phyloP scores from a whole-genome alignment of 257 asterid species.

The Echium plantagineum region DNA sequence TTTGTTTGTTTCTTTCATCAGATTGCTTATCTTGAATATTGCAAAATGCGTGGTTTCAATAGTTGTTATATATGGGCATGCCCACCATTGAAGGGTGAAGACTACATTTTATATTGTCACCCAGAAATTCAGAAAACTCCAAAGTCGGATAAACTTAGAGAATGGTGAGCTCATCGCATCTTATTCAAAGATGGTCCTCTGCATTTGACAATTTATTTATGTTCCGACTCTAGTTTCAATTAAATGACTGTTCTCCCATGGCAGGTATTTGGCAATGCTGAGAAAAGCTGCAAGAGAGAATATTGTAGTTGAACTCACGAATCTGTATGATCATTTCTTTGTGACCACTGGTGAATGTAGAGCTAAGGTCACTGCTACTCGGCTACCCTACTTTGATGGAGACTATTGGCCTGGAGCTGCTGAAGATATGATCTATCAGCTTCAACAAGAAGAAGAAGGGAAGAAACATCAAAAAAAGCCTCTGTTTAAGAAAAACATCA shows the following conservation, averaged over 20 bases:
- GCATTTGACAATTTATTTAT: neutral
- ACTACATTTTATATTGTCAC: slow-evolving; percentile 92
- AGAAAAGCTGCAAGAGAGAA: slow-evolving; percentile 76
- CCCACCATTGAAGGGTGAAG: slow-evolving; percentile 98
- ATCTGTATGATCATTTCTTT: slow-evolving; percentile 84
- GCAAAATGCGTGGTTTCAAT: slow-evolving; percentile 90
- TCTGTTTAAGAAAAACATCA: slow-evolving; percentile 52
- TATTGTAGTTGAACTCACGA: slow-evolving; percentile 77
- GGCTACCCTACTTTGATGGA: slow-evolving; percentile 96
- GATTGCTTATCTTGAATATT: slow-evolving; percentile 94
- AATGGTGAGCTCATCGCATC: slow-evolving; percentile 52
- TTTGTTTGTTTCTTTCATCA: slow-evolving; percentile 20
- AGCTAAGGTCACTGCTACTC: slow-evolving; percentile 92
- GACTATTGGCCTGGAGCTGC: slow-evolving; percentile 99
- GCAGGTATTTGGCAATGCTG: slow-evolving; percentile 92
- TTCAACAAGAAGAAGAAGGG: slow-evolving; percentile 94
- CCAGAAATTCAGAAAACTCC: slow-evolving; percentile 99
- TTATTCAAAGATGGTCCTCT: slow-evolving; percentile 3
- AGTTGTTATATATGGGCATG: slow-evolving; percentile 99
- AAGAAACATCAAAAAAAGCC: slow-evolving; percentile 70
- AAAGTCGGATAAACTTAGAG: slow-evolving; percentile 95
- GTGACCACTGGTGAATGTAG: slow-evolving; percentile 69
- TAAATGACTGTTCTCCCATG: slow-evolving; percentile 12
- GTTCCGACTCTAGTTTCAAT: slow-evolving; percentile 1
- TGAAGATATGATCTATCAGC: slow-evolving; percentile 75